Percentiles rank a stretch among this genome's conserved stretches.
Evolutionary conservation across 257 asterid species (phyloP).

Genomic region (Petrea volubilis): DNA sequence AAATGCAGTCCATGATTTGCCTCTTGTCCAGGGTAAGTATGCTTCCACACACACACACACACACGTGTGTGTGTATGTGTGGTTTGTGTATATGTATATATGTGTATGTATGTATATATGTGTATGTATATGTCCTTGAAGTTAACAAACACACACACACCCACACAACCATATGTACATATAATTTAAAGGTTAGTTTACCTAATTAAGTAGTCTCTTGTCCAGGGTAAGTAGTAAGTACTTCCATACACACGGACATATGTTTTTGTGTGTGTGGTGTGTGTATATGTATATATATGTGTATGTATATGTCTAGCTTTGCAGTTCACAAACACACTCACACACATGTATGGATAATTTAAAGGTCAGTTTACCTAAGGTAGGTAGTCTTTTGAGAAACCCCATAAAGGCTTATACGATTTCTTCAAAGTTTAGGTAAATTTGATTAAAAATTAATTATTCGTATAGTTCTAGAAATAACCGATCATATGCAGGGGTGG

Average conservation of each 20-base stretch:
- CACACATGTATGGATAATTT: too few species aligned
- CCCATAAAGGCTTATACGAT: neutral
- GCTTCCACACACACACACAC: neutral
- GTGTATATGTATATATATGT: too few species aligned
- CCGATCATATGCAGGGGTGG: too few species aligned
- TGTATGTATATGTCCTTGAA: neutral
- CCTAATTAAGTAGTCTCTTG: neutral
- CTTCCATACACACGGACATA: too few species aligned
- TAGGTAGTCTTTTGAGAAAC: neutral
- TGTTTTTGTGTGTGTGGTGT: too few species aligned
- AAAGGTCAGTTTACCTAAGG: slow-evolving; percentile 8
- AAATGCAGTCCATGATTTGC: slow-evolving; percentile 77
- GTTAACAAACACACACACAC: too few species aligned
- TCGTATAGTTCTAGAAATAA: too few species aligned
- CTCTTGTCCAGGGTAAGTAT: slow-evolving; percentile 61
- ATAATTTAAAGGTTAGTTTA: slow-evolving; percentile 9
- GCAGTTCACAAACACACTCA: too few species aligned
- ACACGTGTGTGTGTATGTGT: neutral
- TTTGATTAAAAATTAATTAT: too few species aligned
- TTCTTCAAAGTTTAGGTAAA: neutral
- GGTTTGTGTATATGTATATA: neutral
- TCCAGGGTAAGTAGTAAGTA: too few species aligned
- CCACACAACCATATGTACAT: neutral
- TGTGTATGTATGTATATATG: neutral
- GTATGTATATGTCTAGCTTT: too few species aligned